Evolutionary conservation across 306 rosid genomes (phyloP), one percentile per base, ranked within the genome.

Genomic region (Fragaria nilgerrensis): DNA sequence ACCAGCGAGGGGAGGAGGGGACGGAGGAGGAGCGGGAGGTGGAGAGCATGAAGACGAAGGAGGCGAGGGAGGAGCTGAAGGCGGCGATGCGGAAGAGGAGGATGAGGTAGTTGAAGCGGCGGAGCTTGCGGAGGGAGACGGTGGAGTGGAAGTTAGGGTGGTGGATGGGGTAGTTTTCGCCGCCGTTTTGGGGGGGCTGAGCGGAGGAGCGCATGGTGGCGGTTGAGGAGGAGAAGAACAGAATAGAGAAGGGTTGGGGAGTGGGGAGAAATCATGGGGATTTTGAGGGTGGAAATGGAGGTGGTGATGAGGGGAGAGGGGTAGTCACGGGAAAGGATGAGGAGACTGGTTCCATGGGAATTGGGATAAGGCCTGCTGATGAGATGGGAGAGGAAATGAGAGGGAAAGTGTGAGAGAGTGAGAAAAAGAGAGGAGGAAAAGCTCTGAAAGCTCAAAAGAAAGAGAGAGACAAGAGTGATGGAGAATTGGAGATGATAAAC

Each of bases 31-130:
- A 75, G 17, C 81, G 96, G 50, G 90, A 74, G 84, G 88, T 82
- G 77, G 99, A 85, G 88, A 95, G 89, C 97, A 95, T 87, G 93
- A 95, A 95, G 63, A 90, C 75, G 77, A 89, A 86, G 75, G 99
- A 79, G 34, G 96, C 87, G 9, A 92, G 84, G 70, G 97, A 89
- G 87, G 89, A 95, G 75, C 90, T 89, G 86, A 95, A 92, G 78
- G 97, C 80, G 82, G 82, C 73, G 68, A 90, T 80, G 32, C 99
- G 97, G 81, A 95, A 92, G 43, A 88, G 78, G 84, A 95, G 89
- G 77, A 90, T 81, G 75, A 95, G 92, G 19, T 75, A 86, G 79
- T 92, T 95, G 89, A 95, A 88, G 58, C 97, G 97, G 29, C 92
- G 90, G 25, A 92, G 97, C 82, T 95, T 95, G 74, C 87, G 97